Evolutionary conservation across 2,329 filamentous ascomycete genomes (phyloP).

Genomic region (Aspergillus jensenii): DNA sequence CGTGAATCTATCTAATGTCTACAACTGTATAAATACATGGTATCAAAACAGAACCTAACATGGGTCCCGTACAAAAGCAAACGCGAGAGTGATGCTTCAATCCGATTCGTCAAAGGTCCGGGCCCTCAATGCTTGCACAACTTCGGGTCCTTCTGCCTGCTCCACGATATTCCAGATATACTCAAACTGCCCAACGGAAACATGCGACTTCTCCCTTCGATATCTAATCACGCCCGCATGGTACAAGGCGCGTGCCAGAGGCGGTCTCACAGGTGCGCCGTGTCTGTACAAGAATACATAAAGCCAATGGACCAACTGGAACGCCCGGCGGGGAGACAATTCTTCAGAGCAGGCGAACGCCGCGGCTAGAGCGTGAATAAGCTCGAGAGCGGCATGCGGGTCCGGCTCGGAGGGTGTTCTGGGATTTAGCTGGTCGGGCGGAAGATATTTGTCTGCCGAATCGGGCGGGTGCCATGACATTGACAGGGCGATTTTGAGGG

Average conservation of each 20-base stretch:
- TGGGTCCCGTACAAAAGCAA: neutral
- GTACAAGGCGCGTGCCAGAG: slow-evolving; percentile 51
- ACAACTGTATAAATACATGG: neutral
- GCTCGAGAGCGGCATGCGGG: slow-evolving; percentile 39
- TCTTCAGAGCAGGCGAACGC: slow-evolving; percentile 41
- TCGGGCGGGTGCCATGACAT: slow-evolving; percentile 29
- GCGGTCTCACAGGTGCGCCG: slow-evolving; percentile 42
- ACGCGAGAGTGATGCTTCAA: neutral
- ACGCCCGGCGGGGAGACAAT: slow-evolving; percentile 42
- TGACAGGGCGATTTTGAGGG: slow-evolving; percentile 39
- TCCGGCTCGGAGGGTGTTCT: slow-evolving; percentile 26
- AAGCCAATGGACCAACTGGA: slow-evolving; percentile 48
- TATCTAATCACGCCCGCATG: slow-evolving; percentile 49
- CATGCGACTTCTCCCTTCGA: slow-evolving; percentile 34
- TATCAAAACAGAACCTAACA: neutral
- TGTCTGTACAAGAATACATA: slow-evolving; percentile 47
- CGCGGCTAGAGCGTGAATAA: slow-evolving; percentile 48
- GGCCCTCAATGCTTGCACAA: slow-evolving; percentile 33
- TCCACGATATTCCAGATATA: slow-evolving; percentile 48
- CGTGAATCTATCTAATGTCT: neutral
- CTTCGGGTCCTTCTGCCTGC: slow-evolving; percentile 43
- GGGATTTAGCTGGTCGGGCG: slow-evolving; percentile 25
- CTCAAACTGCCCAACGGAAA: slow-evolving; percentile 36
- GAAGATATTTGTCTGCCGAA: slow-evolving; percentile 25
- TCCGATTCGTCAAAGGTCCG: slow-evolving; percentile 10